These are phyloP conservation scores for Cicer arietinum DNA, from an alignment of 306 rosid genomes.

Conservation along the genomic window DNA sequence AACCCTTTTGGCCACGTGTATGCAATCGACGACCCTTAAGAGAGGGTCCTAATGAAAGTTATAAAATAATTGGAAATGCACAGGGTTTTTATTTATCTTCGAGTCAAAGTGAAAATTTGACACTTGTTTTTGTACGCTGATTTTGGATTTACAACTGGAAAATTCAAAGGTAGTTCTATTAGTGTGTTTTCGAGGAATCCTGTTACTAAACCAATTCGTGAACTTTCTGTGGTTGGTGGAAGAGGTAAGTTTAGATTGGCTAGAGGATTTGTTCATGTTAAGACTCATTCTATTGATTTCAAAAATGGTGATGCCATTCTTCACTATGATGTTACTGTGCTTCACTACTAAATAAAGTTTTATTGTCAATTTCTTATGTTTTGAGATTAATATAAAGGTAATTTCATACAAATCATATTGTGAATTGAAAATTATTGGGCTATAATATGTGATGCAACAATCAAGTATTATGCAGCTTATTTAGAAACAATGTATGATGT, in stretches of 20 bases:
- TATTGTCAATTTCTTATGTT: neutral
- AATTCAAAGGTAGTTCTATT: conserved; percentile 52
- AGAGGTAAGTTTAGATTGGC: conserved; percentile 58
- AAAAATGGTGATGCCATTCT: conserved; percentile 54
- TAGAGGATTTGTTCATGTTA: conserved; percentile 44
- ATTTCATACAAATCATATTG: no score
- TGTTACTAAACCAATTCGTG: conserved; percentile 40
- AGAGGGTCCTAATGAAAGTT: conserved; percentile 46
- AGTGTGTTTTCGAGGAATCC: conserved; percentile 57
- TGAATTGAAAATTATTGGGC: no score
- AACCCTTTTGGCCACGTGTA: conserved; percentile 49
- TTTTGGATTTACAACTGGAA: conserved; percentile 49
- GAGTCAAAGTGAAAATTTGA: conserved; percentile 4
- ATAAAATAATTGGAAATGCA: conserved; percentile 52
- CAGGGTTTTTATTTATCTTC: conserved; percentile 53
- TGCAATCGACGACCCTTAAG: conserved; percentile 50
- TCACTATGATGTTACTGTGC: conserved; percentile 46
- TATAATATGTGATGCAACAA: no score
- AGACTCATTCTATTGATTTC: conserved; percentile 28
- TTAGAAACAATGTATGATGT: no score
- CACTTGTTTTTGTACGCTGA: conserved; percentile 42
- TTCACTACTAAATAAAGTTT: conserved; percentile 36
- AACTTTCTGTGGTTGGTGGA: conserved; percentile 61
- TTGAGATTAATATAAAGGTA: neutral
- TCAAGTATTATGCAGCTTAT: no score